A percentile compares a stretch with the other conserved stretches of the same genome.
Conservation (phyloP, 345 rosid species). For the Alliaria petiolata region DNA sequence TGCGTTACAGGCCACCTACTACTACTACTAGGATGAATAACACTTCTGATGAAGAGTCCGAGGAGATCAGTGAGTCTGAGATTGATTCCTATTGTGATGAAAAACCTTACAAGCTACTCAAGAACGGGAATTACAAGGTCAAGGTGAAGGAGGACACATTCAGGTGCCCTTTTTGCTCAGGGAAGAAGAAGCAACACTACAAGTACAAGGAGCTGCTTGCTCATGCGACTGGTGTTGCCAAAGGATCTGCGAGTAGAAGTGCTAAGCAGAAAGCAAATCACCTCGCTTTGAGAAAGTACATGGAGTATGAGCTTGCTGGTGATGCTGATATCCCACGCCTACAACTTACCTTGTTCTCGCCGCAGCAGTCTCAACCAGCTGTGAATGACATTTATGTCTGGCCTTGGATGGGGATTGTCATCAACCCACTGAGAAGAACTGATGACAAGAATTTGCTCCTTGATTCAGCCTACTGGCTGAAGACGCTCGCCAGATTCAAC, state of each 20-base stretch:
- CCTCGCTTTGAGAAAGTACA: conserved; percentile 63
- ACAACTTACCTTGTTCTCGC: neutral
- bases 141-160: conserved; percentile 54
- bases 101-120: conserved; percentile 55
- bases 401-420: conserved; percentile 85
- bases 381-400: conserved; percentile 52
- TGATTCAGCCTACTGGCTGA: conserved; percentile 53
- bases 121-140: conserved; percentile 50
- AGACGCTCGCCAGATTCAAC: conserved; percentile 47
- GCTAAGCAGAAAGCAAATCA: conserved; percentile 78
- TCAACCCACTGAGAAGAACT: conserved; percentile 33
- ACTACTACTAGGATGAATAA: conserved; percentile 43
- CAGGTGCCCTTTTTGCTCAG: conserved; percentile 81
- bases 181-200: conserved; percentile 87
- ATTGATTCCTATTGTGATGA: conserved; percentile 47
- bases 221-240: conserved; percentile 85
- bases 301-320: conserved; percentile 54
- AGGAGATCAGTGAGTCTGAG: conserved; percentile 78
- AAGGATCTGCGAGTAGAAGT: conserved; percentile 69
- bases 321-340: conserved; percentile 37
- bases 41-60: conserved; percentile 67
- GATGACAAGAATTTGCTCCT: conserved; percentile 17
- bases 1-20: conserved; percentile 18
- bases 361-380: conserved; percentile 12
- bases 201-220: conserved; percentile 72